Percentiles rank a stretch among this genome's conserved stretches.
Conservation (phyloP, 352 stramenopile genomes). For the Chrysophaeum taylorii region DNA sequence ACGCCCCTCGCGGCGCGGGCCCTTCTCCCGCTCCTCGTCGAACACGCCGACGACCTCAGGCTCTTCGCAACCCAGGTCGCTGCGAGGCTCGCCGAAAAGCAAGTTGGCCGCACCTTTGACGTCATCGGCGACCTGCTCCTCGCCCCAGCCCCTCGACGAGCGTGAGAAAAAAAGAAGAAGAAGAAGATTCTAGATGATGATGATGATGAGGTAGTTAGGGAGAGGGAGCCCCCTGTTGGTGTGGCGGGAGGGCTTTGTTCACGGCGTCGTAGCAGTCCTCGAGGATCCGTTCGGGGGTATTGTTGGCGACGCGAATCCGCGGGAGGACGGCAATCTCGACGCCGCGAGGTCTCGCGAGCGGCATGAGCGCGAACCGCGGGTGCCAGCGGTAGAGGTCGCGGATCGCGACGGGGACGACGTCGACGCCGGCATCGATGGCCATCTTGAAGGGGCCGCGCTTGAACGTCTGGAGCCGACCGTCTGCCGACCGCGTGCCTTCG, state of each 20-base stretch:
- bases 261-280: not conserved
- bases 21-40: not conserved
- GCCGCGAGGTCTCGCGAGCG: not conserved
- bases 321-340: slow-evolving; percentile 1
- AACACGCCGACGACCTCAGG: not conserved
- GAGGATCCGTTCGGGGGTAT: not conserved
- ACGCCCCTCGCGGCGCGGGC: not conserved
- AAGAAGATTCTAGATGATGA: too few species aligned
- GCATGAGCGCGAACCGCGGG: slow-evolving; percentile 8
- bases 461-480: slow-evolving; percentile 18
- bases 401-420: slow-evolving; percentile 22
- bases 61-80: not conserved
- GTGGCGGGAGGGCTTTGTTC: not conserved
- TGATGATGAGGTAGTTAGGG: too few species aligned
- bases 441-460: slow-evolving; percentile 25
- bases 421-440: slow-evolving; percentile 19
- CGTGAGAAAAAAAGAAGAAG: too few species aligned
- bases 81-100: slow-evolving; percentile 1
- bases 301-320: not conserved
- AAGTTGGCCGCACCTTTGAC: not conserved
- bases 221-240: too few species aligned
- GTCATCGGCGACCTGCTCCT: slow-evolving; percentile 1
- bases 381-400: slow-evolving; percentile 19
- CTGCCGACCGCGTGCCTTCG: slow-evolving; percentile 17
- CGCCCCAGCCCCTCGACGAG: too few species aligned